These are phyloP conservation scores for Aspergillus costaricaensis DNA, from an alignment of 2,329 filamentous ascomycete genomes.

Conservation along the genomic window DNA sequence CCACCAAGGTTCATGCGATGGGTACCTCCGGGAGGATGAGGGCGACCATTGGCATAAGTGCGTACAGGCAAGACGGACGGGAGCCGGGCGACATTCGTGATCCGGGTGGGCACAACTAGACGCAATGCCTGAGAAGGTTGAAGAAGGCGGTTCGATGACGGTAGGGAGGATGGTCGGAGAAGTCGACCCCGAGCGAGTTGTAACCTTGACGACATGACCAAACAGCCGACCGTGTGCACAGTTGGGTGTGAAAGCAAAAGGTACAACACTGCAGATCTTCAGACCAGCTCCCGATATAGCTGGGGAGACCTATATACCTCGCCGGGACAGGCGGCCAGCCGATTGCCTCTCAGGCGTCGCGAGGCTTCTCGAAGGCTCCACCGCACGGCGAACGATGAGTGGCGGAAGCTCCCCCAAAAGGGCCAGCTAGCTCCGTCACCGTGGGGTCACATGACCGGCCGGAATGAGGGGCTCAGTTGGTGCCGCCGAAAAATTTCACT, in stretches of 20 bases:
- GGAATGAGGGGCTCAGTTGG: slow-evolving; percentile 26
- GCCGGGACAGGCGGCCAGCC: neutral
- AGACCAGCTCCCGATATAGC: neutral
- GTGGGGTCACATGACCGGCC: slow-evolving; percentile 34
- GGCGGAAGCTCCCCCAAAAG: slow-evolving; percentile 31
- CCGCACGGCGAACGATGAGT: slow-evolving; percentile 27
- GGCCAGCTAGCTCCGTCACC: slow-evolving; percentile 30
- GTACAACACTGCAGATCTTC: neutral
- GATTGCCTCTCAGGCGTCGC: slow-evolving; percentile 15
- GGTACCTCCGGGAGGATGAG: slow-evolving; percentile 86
- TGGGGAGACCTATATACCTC: slow-evolving; percentile 13
- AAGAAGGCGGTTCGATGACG: slow-evolving; percentile 23
- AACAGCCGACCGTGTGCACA: slow-evolving; percentile 3
- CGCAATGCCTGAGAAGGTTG: slow-evolving; percentile 24
- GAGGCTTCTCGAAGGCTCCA: slow-evolving; percentile 40
- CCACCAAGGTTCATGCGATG: slow-evolving; percentile 88
- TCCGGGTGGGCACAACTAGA: slow-evolving; percentile 20
- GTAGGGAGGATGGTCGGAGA: slow-evolving; percentile 29
- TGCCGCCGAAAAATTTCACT: slow-evolving; percentile 25
- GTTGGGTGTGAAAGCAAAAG: neutral
- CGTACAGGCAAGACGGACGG: slow-evolving; percentile 27
- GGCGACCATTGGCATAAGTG: slow-evolving; percentile 62
- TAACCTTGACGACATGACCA: slow-evolving; percentile 37
- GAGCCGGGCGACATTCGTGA: slow-evolving; percentile 12
- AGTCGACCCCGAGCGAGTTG: slow-evolving; percentile 34